Evolutionary conservation across 257 asterid genomes (phyloP), one percentile per base, ranked within the genome.

Genomic region (Fraxinus anomala): DNA sequence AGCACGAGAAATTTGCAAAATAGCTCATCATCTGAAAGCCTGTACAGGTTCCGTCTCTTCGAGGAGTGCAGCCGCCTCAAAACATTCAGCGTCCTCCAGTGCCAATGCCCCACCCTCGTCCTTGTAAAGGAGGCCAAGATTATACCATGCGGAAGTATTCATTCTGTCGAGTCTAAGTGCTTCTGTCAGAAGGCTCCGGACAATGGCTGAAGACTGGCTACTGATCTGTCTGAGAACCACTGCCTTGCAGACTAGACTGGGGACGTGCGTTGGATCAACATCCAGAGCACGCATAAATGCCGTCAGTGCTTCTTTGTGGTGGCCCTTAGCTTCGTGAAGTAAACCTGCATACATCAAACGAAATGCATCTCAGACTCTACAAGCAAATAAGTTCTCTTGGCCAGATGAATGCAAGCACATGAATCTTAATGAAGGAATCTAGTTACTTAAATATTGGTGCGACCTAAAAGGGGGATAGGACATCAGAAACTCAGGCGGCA

Each of bases 21-120:
- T 11, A 19, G 73, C 63, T 11, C 21, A 9, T 89, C 89, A 89
- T 87, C 93, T 84, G 86, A 93, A 93, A 76, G 97, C 95, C 85
- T 91, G 96, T 30, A 95, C 69, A 1, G 99, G 99, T 70, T 83
- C 86, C 4, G 98, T 93, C 72, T 93, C 98, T 79, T 87, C 90
- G 13, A 95, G 94, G 16, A 82, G 30, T 1, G 79, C 51, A 76
- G 97, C 98, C 34, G 96, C 97, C 79, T 88, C 87, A 39, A 93
- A 92, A 83, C 99, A 95, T 31, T 93, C 98, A 26, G 88, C 94
- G 73, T 96, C 97, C 84, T 91, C 91, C 56, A 13, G 23, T 26
- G 84, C 88, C 73, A 88, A 85, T 19, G 87, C 83, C 31, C 73
- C 51, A 28, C 93, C 97, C 54, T 72, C 89, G 19, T 89, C 96